A percentile compares a stretch with the other conserved stretches of the same genome.
Conservation (phyloP, 2,329 filamentous ascomycete species). For the Aspergillus carbonarius region DNA sequence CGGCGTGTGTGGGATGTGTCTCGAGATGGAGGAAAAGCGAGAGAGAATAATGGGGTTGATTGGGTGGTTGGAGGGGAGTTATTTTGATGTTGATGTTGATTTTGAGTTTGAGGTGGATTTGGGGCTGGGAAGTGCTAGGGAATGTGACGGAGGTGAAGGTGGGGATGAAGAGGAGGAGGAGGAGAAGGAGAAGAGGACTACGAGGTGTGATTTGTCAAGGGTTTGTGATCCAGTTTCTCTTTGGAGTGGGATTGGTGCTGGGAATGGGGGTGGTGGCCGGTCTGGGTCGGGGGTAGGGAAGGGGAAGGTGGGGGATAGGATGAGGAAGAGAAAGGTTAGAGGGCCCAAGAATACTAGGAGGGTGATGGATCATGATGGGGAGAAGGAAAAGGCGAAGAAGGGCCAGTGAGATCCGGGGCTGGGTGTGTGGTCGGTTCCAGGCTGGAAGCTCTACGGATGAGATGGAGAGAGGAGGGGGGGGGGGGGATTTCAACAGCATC, state of each 20-base stretch:
- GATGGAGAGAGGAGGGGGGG: too few relatives aligned
- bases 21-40: neutral
- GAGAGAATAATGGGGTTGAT: neutral
- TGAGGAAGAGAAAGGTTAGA: neutral
- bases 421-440: neutral
- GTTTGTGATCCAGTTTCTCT: neutral
- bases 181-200: neutral
- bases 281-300: neutral
- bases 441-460: too few relatives aligned
- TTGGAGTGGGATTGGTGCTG: too few relatives aligned
- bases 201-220: neutral
- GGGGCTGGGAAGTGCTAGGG: neutral
- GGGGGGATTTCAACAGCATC: neutral
- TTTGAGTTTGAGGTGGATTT: neutral
- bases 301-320: neutral
- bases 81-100: neutral
- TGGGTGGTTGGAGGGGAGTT: neutral
- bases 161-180: neutral
- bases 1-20: too few relatives aligned
- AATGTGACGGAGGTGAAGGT: neutral
- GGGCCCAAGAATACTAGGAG: neutral
- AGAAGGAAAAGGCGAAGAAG: neutral
- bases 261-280: neutral
- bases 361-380: neutral
- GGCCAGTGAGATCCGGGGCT: neutral